Conservation (phyloP, 208 protist genomes). For the Acanthamoeba healyi region DNA sequence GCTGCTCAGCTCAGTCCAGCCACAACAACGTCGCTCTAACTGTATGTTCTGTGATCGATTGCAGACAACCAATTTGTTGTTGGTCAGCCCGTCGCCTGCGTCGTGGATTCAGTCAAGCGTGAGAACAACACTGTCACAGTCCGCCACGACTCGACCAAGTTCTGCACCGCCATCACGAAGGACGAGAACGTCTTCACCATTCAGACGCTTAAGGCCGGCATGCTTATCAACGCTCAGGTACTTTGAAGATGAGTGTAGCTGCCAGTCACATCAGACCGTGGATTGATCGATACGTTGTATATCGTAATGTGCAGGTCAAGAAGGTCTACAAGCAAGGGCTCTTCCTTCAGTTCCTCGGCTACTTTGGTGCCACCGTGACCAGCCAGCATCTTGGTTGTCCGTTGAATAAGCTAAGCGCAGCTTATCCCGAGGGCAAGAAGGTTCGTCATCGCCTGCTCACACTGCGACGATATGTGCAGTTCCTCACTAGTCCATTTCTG, state of each 20-base stretch:
- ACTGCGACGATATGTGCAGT: neutral
- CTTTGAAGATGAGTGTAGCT: neutral
- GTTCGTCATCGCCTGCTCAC: neutral
- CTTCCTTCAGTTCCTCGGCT: conserved; percentile 56
- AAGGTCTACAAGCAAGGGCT: conserved; percentile 70
- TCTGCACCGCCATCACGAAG: neutral
- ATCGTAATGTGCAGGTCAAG: conserved; percentile 23
- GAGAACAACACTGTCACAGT: conserved; percentile 64
- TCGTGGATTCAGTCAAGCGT: conserved; percentile 60
- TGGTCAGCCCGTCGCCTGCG: conserved; percentile 20
- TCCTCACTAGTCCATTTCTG: neutral
- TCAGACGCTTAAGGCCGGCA: conserved; percentile 62
- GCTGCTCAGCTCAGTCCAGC: too few relatives aligned
- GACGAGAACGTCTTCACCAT: conserved; percentile 71
- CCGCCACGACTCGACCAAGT: neutral
- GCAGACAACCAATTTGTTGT: neutral
- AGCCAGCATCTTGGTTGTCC: neutral
- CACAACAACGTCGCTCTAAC: too few relatives aligned
- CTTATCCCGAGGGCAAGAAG: conserved; percentile 45
- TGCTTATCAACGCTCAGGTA: conserved; percentile 57
- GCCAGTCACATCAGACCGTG: too few relatives aligned
- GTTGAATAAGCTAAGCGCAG: neutral
- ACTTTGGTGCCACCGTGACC: conserved; percentile 49
- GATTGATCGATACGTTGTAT: too few relatives aligned
- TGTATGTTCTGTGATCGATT: neutral